phyloP scores from a whole-genome alignment of 495 filamentous ascomycete species.

The Parathielavia appendiculata region DNA sequence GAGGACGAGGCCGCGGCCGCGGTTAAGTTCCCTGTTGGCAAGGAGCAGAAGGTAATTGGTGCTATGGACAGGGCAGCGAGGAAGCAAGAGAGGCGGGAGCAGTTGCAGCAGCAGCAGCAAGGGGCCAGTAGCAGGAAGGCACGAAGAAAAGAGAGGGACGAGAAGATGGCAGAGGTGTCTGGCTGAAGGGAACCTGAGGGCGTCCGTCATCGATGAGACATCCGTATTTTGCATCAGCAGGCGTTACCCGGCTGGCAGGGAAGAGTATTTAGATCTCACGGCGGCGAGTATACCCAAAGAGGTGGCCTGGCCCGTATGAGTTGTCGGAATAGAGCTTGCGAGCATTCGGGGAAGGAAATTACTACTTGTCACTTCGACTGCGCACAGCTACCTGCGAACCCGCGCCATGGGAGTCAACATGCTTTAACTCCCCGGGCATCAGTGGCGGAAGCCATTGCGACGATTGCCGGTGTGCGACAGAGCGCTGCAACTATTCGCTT shows the following conservation, averaged over 20 bases:
- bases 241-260: neutral
- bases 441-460: too few relatives aligned
- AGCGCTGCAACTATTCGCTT: neutral
- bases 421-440: too few relatives aligned
- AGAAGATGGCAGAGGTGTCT: conserved; percentile 21
- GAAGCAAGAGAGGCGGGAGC: conserved; percentile 44
- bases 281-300: neutral
- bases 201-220: neutral
- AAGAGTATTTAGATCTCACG: neutral
- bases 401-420: neutral
- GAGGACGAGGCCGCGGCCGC: conserved; percentile 70
- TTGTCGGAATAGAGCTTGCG: neutral
- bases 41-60: conserved; percentile 42
- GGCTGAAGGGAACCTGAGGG: neutral
- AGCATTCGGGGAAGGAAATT: neutral
- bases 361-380: neutral
- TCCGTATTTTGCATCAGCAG: neutral
- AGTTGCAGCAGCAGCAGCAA: conserved; percentile 34
- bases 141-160: conserved; percentile 29
- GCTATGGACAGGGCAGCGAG: conserved; percentile 50
- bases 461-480: too few relatives aligned
- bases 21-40: conserved; percentile 54
- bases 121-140: conserved; percentile 23
- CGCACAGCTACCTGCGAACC: neutral
- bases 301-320: neutral